Conservation (phyloP, 441 rosid species). For the Hura crepitans region DNA sequence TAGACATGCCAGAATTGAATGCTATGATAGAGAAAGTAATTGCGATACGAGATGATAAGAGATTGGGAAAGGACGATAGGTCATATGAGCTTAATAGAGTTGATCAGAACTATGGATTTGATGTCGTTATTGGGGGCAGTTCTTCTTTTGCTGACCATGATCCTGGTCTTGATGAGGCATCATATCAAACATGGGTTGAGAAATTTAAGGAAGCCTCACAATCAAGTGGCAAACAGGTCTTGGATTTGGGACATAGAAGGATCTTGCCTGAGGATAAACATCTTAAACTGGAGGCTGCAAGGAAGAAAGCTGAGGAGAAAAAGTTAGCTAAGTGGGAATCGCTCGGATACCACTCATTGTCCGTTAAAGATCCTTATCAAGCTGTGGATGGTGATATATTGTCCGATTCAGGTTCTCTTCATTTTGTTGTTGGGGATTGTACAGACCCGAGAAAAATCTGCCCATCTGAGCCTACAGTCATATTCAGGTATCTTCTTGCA, state of each 20-base stretch:
- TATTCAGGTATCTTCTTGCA: constrained; percentile 57
- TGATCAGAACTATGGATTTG: constrained; percentile 30
- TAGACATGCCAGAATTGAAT: constrained; percentile 48
- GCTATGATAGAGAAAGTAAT: constrained; percentile 61
- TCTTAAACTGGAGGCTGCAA: constrained; percentile 55
- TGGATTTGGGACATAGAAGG: constrained; percentile 45
- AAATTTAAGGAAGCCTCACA: constrained; percentile 54
- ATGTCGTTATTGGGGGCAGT: constrained; percentile 22
- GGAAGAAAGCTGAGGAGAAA: constrained; percentile 67
- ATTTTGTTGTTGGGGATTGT: constrained; percentile 82
- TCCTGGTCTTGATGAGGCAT: constrained; percentile 76
- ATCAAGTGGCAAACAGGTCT: constrained; percentile 34
- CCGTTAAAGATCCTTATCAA: constrained; percentile 50
- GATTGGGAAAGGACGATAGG: constrained; percentile 35
- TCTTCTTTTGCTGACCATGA: constrained; percentile 35
- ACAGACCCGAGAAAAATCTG: constrained; percentile 59
- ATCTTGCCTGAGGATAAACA: constrained; percentile 43
- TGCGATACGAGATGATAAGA: constrained; percentile 46
- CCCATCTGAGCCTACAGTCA: constrained; percentile 61
- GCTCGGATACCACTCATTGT: constrained; percentile 65
- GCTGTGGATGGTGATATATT: constrained; percentile 43
- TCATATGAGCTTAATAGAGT: constrained; percentile 48
- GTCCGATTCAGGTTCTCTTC: constrained; percentile 56
- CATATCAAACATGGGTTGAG: constrained; percentile 83
- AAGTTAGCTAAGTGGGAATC: constrained; percentile 71